A percentile compares a stretch with the other conserved stretches of the same genome.
Conservation (phyloP, 768 basidiomycete genomes). For the Suillus subalutaceus region DNA sequence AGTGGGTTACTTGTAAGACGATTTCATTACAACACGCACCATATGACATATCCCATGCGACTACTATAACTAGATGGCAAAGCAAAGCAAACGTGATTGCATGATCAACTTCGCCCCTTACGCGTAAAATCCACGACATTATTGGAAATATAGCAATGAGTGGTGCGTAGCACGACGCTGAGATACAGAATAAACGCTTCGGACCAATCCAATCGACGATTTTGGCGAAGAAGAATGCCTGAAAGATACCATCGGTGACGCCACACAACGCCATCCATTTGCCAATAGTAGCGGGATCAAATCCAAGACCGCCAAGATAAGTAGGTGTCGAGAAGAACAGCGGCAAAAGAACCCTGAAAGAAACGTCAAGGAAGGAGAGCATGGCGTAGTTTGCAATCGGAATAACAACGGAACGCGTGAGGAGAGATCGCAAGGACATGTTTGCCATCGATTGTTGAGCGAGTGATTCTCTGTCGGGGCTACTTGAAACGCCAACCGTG, state of each 20-base stretch:
- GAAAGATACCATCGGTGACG: constrained; percentile 39
- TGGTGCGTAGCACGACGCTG: constrained; percentile 41
- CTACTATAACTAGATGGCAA: constrained; percentile 22
- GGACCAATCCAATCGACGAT: constrained; percentile 45
- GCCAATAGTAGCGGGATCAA: constrained; percentile 46
- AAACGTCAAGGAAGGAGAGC: constrained; percentile 47
- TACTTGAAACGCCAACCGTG: background rate
- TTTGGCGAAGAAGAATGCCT: constrained; percentile 42
- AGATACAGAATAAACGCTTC: constrained; percentile 41
- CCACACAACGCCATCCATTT: constrained; percentile 38
- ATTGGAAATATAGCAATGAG: constrained; percentile 47
- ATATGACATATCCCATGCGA: constrained; percentile 45
- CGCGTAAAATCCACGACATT: constrained; percentile 42
- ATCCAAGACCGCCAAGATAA: constrained; percentile 44
- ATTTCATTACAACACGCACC: constrained; percentile 31
- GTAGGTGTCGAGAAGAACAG: constrained; percentile 49
- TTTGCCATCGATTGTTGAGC: constrained; percentile 24
- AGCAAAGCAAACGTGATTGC: constrained; percentile 42
- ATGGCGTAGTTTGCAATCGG: constrained; percentile 46
- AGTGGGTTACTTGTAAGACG: constrained; percentile 9
- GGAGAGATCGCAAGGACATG: constrained; percentile 29
- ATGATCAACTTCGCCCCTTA: constrained; percentile 32
- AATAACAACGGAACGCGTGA: constrained; percentile 40
- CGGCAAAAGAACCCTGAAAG: constrained; percentile 43
- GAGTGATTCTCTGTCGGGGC: background rate